A percentile compares a stretch with the other conserved stretches of the same genome.
Conservation (phyloP, 202 grass and related monocot species). For the Brachypodium distachyon region DNA sequence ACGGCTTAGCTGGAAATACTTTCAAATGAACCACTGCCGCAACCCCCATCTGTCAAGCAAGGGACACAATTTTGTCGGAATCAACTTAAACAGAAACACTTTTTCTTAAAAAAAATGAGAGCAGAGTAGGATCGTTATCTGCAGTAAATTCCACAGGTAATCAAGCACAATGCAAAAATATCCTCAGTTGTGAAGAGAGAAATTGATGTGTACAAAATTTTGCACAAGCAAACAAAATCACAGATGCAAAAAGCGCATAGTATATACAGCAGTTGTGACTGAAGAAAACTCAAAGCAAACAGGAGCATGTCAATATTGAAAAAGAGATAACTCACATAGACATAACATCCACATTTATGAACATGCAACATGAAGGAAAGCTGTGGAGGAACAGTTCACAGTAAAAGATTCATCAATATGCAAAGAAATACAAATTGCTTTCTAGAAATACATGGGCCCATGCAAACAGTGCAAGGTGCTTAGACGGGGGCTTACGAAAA, state of each 20-base stretch:
- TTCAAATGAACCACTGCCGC: conserved; percentile 88
- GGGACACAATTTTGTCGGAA: not conserved
- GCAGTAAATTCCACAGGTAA: not conserved
- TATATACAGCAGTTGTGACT: not conserved
- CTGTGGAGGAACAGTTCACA: not conserved
- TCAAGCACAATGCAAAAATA: conserved; percentile 1
- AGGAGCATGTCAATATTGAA: not conserved
- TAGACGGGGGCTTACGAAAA: too few relatives aligned
- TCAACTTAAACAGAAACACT: not conserved
- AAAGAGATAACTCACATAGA: not conserved
- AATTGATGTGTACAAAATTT: not conserved
- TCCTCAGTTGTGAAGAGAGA: not conserved
- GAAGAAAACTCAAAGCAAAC: not conserved
- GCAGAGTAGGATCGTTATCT: not conserved
- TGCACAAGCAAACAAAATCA: not conserved
- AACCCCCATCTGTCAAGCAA: conserved; percentile 81
- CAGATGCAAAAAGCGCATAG: not conserved
- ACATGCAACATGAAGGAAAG: not conserved
- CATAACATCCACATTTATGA: not conserved
- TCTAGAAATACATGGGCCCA: not conserved
- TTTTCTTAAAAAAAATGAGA: not conserved
- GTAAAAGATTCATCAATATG: not conserved
- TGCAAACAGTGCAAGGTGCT: too few relatives aligned
- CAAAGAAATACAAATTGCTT: not conserved
- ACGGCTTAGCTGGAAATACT: conserved; percentile 90